Evolutionary conservation across 768 basidiomycete species (phyloP).

Genomic region (Russula foetens): DNA sequence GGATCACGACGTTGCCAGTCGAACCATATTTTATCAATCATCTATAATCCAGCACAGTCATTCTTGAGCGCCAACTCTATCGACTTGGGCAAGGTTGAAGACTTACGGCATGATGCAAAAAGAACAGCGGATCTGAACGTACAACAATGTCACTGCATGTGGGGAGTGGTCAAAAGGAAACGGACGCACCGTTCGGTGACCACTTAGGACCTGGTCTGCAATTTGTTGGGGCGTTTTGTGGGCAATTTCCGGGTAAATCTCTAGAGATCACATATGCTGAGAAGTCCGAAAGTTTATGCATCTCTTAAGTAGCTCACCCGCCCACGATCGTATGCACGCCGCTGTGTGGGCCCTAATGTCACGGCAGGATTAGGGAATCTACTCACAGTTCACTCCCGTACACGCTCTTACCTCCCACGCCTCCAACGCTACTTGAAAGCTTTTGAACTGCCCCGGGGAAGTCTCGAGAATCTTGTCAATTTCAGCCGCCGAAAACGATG

Average conservation of each 20-base stretch:
- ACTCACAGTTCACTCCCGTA: not conserved
- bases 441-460: no score
- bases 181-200: constrained; percentile 27
- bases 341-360: constrained; percentile 28
- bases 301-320: constrained; percentile 19
- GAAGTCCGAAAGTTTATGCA: not conserved
- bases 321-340: constrained; percentile 28
- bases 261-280: constrained; percentile 10
- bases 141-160: not conserved
- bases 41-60: constrained; percentile 14
- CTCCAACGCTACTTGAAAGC: no score
- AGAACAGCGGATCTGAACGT: constrained; percentile 29
- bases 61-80: no score
- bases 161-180: not conserved
- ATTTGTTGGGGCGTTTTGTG: constrained; percentile 21
- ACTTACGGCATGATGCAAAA: constrained; percentile 29
- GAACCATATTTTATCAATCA: constrained; percentile 33
- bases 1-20: constrained; percentile 28
- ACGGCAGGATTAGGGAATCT: not conserved
- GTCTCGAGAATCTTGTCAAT: no score
- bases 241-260: constrained; percentile 27
- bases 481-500: no score
- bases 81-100: no score
- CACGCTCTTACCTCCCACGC: constrained; percentile 21
- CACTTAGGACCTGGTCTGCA: constrained; percentile 26